Evolutionary conservation across 2,329 filamentous ascomycete genomes (phyloP).

Genomic region (Parastagonospora nodorum): DNA sequence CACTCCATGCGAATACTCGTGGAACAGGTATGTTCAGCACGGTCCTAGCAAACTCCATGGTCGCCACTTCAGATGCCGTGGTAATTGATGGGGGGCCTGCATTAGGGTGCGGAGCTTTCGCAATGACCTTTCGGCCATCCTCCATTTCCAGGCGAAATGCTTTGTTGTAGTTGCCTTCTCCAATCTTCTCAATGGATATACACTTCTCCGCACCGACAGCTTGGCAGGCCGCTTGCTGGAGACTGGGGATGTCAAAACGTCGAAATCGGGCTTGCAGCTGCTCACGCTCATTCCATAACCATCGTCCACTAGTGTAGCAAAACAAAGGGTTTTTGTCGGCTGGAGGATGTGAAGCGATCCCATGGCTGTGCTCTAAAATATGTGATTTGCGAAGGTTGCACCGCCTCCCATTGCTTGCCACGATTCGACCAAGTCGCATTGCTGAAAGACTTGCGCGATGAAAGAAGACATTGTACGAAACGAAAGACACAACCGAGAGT

Average conservation of each 20-base stretch:
- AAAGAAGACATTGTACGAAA: too few species aligned
- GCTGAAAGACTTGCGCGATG: conserved; percentile 1
- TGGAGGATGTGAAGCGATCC: conserved; percentile 7
- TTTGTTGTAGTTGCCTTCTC: conserved; percentile 40
- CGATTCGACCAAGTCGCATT: conserved; percentile 8
- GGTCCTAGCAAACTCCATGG: conserved; percentile 15
- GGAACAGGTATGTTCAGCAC: conserved; percentile 33
- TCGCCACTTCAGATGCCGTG: conserved; percentile 15
- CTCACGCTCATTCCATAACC: conserved; percentile 27
- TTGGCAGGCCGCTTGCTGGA: conserved; percentile 20
- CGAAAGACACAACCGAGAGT: too few species aligned
- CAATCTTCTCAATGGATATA: conserved; percentile 22
- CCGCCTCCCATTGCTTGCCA: conserved; percentile 16
- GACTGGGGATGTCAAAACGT: conserved; percentile 21
- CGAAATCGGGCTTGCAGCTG: conserved; percentile 24
- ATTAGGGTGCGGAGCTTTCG: conserved; percentile 28
- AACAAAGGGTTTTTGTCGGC: conserved; percentile 19
- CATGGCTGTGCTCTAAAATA: conserved; percentile 5
- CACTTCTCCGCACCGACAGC: conserved; percentile 17
- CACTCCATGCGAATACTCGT: conserved; percentile 29
- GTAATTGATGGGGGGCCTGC: conserved; percentile 17
- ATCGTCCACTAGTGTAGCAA: conserved; percentile 29
- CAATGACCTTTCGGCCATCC: conserved; percentile 21
- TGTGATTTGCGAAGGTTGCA: conserved; percentile 13
- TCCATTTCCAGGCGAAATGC: conserved; percentile 24